Conservation (phyloP, 2,329 filamentous ascomycete species). For the Hysterium pulicare region DNA sequence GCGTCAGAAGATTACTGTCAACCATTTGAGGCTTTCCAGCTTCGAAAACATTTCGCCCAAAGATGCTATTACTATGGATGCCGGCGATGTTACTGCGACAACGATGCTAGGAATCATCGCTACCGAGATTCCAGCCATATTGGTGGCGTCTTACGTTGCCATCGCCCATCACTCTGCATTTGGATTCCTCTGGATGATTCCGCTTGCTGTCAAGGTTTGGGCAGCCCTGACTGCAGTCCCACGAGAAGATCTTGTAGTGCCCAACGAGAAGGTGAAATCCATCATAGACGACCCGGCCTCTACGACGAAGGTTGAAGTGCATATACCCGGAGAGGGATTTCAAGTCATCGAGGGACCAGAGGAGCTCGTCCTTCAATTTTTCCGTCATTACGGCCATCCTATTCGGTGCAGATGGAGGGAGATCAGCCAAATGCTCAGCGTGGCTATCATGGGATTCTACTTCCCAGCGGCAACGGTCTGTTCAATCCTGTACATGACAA, state of each 20-base stretch:
- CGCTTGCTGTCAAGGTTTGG: background rate
- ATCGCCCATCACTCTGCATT: too few species aligned
- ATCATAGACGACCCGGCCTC: too few species aligned
- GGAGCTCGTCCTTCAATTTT: background rate
- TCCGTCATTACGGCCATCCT: background rate
- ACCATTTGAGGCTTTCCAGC: background rate
- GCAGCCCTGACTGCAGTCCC: background rate
- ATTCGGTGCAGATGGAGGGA: background rate
- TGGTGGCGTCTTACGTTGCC: too few species aligned
- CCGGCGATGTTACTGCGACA: background rate
- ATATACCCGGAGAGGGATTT: background rate
- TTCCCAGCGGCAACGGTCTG: too few species aligned
- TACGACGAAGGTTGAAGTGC: too few species aligned
- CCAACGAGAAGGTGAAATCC: background rate
- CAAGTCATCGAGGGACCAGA: background rate
- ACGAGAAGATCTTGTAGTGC: background rate
- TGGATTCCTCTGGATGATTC: background rate
- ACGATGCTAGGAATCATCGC: background rate
- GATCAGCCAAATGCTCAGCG: too few species aligned
- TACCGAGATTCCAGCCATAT: background rate
- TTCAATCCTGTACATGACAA: too few species aligned
- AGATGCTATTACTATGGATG: background rate
- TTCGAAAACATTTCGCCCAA: background rate
- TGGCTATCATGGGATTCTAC: too few species aligned
- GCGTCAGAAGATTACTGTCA: slow-evolving; percentile 1